A percentile compares a stretch with the other conserved stretches of the same genome.
These are phyloP conservation scores for Glycine soja DNA, from an alignment of 306 rosid genomes.

Conservation along the genomic window DNA sequence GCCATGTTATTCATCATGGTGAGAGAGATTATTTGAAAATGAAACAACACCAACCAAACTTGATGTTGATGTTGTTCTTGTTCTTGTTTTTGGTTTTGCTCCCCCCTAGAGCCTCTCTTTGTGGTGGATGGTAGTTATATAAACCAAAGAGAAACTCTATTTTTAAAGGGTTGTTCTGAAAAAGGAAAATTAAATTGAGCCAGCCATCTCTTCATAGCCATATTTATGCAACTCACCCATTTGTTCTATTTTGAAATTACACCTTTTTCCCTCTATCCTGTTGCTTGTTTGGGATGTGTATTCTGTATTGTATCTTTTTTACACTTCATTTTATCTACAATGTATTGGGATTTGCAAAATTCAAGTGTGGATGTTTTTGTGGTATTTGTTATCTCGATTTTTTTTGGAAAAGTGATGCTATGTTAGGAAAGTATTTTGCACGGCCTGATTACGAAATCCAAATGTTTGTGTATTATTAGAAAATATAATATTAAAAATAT, in stretches of 20 bases:
- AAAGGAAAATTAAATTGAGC: slow-evolving; percentile 22
- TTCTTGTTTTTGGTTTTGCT: neutral
- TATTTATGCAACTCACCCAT: too few relatives aligned
- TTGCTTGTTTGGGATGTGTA: neutral
- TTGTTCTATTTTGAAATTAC: neutral
- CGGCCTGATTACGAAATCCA: too few relatives aligned
- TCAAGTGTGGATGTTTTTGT: too few relatives aligned
- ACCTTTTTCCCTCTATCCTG: neutral
- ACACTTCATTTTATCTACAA: neutral
- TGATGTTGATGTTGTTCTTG: neutral
- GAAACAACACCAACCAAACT: neutral
- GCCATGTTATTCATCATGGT: slow-evolving; percentile 19
- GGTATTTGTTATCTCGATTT: too few relatives aligned
- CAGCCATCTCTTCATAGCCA: neutral
- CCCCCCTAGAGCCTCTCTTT: neutral
- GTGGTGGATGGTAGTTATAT: slow-evolving; percentile 30
- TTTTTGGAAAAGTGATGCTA: too few relatives aligned
- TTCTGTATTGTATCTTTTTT: neutral
- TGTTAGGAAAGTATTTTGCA: too few relatives aligned
- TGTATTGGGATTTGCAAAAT: too few relatives aligned
- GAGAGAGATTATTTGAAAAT: neutral
- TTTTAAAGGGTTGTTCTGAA: slow-evolving; percentile 42
- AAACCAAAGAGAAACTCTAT: slow-evolving; percentile 40
- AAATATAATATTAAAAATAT: too few relatives aligned
- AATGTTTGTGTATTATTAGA: too few relatives aligned